These are phyloP conservation scores for Phytophthora crassamura DNA, from an alignment of 352 stramenopile species.

Conservation along the genomic window DNA sequence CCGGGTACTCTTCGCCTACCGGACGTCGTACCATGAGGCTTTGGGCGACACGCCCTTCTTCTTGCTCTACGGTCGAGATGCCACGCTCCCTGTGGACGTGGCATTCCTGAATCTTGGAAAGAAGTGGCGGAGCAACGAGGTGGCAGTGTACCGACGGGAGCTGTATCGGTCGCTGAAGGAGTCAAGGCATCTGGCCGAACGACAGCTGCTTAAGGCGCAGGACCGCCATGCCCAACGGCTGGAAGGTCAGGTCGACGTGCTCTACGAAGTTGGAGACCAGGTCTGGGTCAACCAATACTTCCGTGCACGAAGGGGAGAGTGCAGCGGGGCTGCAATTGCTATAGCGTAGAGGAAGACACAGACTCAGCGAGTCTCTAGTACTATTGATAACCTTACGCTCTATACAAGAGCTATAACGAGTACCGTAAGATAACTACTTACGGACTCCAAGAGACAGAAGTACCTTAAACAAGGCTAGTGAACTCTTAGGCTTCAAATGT, in stretches of 20 bases:
- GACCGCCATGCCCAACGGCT: neutral
- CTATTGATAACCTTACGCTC: no score
- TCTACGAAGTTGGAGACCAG: constrained; percentile 1
- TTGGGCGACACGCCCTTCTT: constrained; percentile 3
- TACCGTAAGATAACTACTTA: no score
- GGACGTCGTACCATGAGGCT: constrained; percentile 7
- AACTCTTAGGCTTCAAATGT: no score
- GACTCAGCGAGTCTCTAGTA: no score
- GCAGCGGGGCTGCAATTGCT: no score
- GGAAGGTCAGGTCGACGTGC: neutral
- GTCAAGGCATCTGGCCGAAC: neutral
- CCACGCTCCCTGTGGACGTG: neutral
- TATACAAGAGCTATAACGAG: no score
- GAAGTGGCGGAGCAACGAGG: neutral
- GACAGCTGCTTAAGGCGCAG: neutral
- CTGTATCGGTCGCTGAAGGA: neutral
- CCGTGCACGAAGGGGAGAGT: neutral
- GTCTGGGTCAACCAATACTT: constrained; percentile 8
- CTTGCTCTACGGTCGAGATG: neutral
- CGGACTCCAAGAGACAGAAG: no score
- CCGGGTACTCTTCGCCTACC: neutral
- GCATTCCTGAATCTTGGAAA: neutral
- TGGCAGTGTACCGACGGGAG: neutral
- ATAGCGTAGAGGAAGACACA: no score
- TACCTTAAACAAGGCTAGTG: no score